Evolutionary conservation across 2,329 filamentous ascomycete genomes (phyloP), one percentile per base, ranked within the genome.

Genomic region (Apiospora aurea): DNA sequence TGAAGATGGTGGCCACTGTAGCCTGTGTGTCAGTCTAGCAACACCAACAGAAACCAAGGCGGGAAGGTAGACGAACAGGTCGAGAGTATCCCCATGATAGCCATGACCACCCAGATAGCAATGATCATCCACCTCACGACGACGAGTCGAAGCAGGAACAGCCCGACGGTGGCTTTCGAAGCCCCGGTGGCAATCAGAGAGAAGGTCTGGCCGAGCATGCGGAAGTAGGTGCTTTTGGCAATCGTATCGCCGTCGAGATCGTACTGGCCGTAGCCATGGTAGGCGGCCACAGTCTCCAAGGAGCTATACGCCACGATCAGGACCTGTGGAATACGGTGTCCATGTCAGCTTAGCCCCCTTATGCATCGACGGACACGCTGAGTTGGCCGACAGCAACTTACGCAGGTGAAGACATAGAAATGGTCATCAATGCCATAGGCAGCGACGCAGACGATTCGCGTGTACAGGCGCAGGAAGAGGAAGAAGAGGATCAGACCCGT

Each of bases 111-210:
- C 80, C 80, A 83, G 46, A 85, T 81, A 0, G 73, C 75, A 2
- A 83, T 64, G n/a, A 77, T 79, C 73, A 84, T 81, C 80, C 80
- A 82, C 14, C 38, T 70, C 13, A 74, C 73, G 4, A 77, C 77
- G 14, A 84, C 81, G 21, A 85, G 75, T 0, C 82, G 80, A 2
- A 83, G 74, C 11, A 85, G 71, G 69, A 85, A 84, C 11, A 83
- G 77, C 0, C 81, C 82, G 0, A 85, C 75, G 0, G 83, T 83
- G 69, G 76, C 73, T 47, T 85, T 85, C 0, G 82, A 81, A 8
- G 81, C 75, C 6, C 80, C 80, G 78, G 83, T 85, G 16, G 81
- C 83, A 1, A 82, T 67, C 6, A 85, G 75, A 0, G 80, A 80
- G 44, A 85, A 83, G 0, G 78, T 78, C 69, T 83, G 81, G 3